Base-by-base conservation (phyloP, 306 rosid species). In the Trifolium subterraneum region DNA sequence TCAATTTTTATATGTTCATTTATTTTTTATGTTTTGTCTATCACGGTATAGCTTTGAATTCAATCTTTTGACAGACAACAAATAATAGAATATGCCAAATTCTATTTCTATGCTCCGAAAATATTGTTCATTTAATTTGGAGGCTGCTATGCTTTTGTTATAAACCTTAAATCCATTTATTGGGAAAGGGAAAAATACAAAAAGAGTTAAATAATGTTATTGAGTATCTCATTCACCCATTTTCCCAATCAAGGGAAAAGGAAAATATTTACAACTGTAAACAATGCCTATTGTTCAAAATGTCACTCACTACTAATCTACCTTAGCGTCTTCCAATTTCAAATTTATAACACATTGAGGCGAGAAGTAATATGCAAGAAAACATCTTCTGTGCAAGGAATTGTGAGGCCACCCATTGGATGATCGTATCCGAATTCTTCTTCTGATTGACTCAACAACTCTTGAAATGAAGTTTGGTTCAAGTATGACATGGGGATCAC, bases 261-360 rank as follows among this genome's bases (percentile, higher is more conserved):
- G 42, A 72, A 56, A 71, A 14, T 14, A n/a, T 7, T 20, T 19
- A 72, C 41, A 64, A 41, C 5, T 12, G 7, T 44, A 44, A 44
- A 44, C 15, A 14, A 65, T 64, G 18, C 10, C 64, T 55, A 5
- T 13, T 56, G 14, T 79, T 66, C 65, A 56, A 73, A 66, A 56
- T 31, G 14, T 64, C 62, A 13, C 33, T 64, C 62, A 13, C 13
- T 9, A 45, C 66, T 55, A 44, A 50, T 71, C 78, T 29, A 42
- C 42, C 41, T 55, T 9, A n/a, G 35, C 65, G 8, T 36, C 11
- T 36, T 27, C 12, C 0, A 27, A 8, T 68, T 0, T 5, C 3
- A 35, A 23, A n/a, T 23, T 72, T 38, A 74, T 64, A 29, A 11
- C 9, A 35, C 64, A n/a, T 74, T 76, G 29, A 83, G 51, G 72